Percentiles rank a stretch among this genome's conserved stretches.
These are phyloP conservation scores for Echinosophora koreensis DNA, from an alignment of 306 rosid species.

Conservation along the genomic window DNA sequence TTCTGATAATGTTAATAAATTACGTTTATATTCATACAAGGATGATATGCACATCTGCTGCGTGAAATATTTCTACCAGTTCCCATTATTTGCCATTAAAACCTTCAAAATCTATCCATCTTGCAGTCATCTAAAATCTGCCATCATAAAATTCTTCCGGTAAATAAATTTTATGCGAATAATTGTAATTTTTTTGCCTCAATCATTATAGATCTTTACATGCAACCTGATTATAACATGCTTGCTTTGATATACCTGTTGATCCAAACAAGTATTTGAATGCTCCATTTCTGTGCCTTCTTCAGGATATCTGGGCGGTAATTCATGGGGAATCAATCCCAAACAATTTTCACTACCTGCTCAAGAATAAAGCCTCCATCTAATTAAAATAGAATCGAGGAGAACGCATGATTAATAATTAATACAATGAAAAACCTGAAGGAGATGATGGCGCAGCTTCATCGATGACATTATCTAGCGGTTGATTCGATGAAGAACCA, in stretches of 20 bases:
- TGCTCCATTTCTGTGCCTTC: slow-evolving; percentile 52
- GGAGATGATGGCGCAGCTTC: slow-evolving; percentile 65
- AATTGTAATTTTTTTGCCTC: background rate
- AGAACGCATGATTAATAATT: slow-evolving; percentile 10
- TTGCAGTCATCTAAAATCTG: background rate
- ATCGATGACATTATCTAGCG: slow-evolving; percentile 49
- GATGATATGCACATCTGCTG: background rate
- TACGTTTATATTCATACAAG: background rate
- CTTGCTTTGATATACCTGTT: slow-evolving; percentile 54
- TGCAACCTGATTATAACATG: slow-evolving; percentile 47
- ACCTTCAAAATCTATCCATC: slow-evolving; percentile 36
- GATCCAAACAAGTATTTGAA: slow-evolving; percentile 54
- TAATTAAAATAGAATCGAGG: slow-evolving; percentile 40
- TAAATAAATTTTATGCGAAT: background rate
- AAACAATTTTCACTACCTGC: slow-evolving; percentile 63
- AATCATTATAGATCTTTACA: slow-evolving; percentile 25
- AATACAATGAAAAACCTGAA: slow-evolving; percentile 63
- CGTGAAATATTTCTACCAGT: slow-evolving; percentile 24
- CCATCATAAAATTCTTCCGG: background rate
- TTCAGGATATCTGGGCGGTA: slow-evolving; percentile 52
- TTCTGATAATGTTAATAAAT: slow-evolving; percentile 16
- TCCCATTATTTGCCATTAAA: slow-evolving; percentile 34
- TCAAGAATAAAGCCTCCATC: slow-evolving; percentile 41
- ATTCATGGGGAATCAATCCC: slow-evolving; percentile 54
- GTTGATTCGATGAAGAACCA: slow-evolving; percentile 54